Evolutionary conservation across 352 stramenopile genomes (phyloP), one percentile per base, ranked within the genome.

Genomic region (Pelagophyceae sp.): DNA sequence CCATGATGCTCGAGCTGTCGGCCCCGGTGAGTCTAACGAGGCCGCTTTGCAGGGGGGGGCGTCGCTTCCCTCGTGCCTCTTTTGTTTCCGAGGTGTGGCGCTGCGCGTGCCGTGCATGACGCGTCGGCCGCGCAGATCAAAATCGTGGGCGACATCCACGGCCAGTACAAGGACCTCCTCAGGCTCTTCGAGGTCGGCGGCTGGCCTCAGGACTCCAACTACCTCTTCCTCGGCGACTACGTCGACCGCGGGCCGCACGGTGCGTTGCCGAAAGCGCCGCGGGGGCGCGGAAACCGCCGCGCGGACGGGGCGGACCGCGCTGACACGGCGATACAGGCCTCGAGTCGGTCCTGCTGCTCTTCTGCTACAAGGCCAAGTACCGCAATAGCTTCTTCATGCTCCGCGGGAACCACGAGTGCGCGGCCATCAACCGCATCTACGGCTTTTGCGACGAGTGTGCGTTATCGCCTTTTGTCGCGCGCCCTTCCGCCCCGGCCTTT

Each of bases 361-460:
- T 99, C 71, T 90, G 91, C 20, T 99, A 98, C 89, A 99, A 99
- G 84, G 97, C 99, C 84, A 98, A 97, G 83, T 98, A 98, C 84
- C 95, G 95, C 25, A 91, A 97, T 75, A 96, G 96, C 67, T 96
- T 99, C 78, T 98, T 96, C 80, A 88, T 99, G 20, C 84, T 99
- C 67, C 87, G 96, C 40, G 96, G 96, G 5, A 99, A 99, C 87
- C 96, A 99, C 85, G 96, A 99, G 84, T 98, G 92, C 78, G 92
- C 93, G 45, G 97, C 94, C 33, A 98, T 99, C 79, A 99, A 98
- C 85, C 90, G 95, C 60, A 98, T 99, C 82, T 99, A 99, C 85
- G 96, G 95, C 29, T 99, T 99, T 82, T 99, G 98, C 83, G 95
- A 99, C 82, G 96, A 99, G 81, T 95, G 90, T n/a, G n/a, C n/a